These are phyloP conservation scores for Astrephomene gubernaculifera DNA, from an alignment of 139 green algal species.

Conservation along the genomic window DNA sequence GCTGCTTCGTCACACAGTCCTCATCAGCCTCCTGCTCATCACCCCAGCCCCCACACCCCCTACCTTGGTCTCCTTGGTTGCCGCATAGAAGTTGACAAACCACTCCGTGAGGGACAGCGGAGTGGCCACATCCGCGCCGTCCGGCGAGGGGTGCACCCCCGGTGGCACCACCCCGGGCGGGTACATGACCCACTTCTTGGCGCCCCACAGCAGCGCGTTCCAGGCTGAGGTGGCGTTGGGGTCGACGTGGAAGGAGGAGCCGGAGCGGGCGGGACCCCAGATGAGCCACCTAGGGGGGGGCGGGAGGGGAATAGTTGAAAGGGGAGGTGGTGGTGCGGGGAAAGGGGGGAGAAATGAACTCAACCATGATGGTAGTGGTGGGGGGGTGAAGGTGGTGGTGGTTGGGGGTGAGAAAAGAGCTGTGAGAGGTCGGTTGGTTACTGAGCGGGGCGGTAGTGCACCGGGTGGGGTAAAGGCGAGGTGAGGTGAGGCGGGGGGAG, in stretches of 20 bases:
- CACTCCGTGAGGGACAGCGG: slow-evolving; percentile 95
- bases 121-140: slow-evolving; percentile 91
- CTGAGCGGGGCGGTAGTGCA: too few relatives aligned
- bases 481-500: not conserved
- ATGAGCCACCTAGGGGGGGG: slow-evolving; percentile 92
- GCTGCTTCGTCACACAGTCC: too few relatives aligned
- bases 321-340: not conserved
- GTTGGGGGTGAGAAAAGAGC: not conserved
- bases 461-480: too few relatives aligned
- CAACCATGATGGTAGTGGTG: not conserved
- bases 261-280: slow-evolving; percentile 80
- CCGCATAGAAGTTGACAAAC: slow-evolving; percentile 89
- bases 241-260: slow-evolving; percentile 87
- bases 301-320: slow-evolving; percentile 50
- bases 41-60: not conserved
- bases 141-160: slow-evolving; percentile 87
- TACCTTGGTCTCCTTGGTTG: slow-evolving; percentile 57
- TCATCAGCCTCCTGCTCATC: not conserved
- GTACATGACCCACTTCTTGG: slow-evolving; percentile 96
- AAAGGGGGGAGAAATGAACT: not conserved
- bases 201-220: slow-evolving; percentile 89
- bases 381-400: not conserved
- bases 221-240: slow-evolving; percentile 93
- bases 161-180: slow-evolving; percentile 81
- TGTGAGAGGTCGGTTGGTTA: too few relatives aligned